Evolutionary conservation across 2,329 filamentous ascomycete genomes (phyloP).

Genomic region (Penicillium sp.): DNA sequence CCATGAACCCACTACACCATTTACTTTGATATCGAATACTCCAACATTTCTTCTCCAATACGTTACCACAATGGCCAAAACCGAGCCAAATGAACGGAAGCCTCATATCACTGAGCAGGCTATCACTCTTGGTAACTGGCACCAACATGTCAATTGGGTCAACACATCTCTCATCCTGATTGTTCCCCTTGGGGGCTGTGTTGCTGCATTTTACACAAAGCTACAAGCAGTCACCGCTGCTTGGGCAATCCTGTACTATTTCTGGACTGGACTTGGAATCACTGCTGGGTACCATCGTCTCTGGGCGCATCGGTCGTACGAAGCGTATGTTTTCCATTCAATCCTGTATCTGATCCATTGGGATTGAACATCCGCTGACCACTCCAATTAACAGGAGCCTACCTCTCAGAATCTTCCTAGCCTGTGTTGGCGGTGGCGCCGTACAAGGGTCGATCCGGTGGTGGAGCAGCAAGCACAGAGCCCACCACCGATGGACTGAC

Average conservation of each 20-base stretch:
- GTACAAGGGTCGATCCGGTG: conserved; percentile 80
- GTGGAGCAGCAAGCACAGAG: conserved; percentile 81
- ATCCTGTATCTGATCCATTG: neutral
- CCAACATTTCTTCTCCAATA: no score
- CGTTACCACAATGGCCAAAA: neutral
- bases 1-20: neutral
- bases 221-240: conserved; percentile 66
- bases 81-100: conserved; percentile 47
- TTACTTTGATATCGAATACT: neutral
- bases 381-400: conserved; percentile 55
- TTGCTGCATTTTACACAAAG: conserved; percentile 74
- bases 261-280: conserved; percentile 74
- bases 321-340: conserved; percentile 6
- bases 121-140: conserved; percentile 77
- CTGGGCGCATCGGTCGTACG: conserved; percentile 80
- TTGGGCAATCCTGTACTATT: conserved; percentile 74
- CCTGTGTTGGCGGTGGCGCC: conserved; percentile 73
- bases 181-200: conserved; percentile 69
- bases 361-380: neutral
- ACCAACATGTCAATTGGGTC: conserved; percentile 87
- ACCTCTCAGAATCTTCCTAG: conserved; percentile 75
- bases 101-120: conserved; percentile 78
- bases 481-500: conserved; percentile 85
- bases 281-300: conserved; percentile 76
- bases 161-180: conserved; percentile 76